A percentile compares a stretch with the other conserved stretches of the same genome.
Evolutionary conservation across 306 rosid genomes (phyloP).

Genomic region (Acacia acuminata): DNA sequence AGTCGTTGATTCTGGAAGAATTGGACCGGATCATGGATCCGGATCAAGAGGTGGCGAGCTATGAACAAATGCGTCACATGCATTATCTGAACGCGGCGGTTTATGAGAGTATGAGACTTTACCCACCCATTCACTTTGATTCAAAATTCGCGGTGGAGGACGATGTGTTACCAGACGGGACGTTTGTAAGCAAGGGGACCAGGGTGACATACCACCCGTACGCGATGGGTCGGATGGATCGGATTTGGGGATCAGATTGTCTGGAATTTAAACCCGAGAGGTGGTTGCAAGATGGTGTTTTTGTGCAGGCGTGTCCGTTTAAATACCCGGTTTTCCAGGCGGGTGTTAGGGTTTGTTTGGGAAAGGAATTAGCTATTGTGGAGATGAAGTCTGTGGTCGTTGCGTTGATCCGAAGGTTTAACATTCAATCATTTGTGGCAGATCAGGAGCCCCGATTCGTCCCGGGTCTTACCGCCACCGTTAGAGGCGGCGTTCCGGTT

Average conservation of each 20-base stretch:
- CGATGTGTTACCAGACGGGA: slow-evolving; percentile 85
- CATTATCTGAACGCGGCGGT: slow-evolving; percentile 71
- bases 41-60: slow-evolving; percentile 29
- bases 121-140: slow-evolving; percentile 85
- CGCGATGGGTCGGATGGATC: slow-evolving; percentile 94
- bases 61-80: slow-evolving; percentile 54
- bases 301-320: slow-evolving; percentile 48
- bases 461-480: slow-evolving; percentile 76
- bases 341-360: slow-evolving; percentile 85
- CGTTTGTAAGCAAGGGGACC: slow-evolving; percentile 61
- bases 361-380: slow-evolving; percentile 74
- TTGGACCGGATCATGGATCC: slow-evolving; percentile 48
- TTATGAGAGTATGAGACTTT: slow-evolving; percentile 78
- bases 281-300: slow-evolving; percentile 67
- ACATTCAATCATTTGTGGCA: slow-evolving; percentile 38
- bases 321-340: slow-evolving; percentile 90
- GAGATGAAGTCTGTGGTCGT: slow-evolving; percentile 62
- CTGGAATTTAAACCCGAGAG: slow-evolving; percentile 69
- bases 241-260: slow-evolving; percentile 76
- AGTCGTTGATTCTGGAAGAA: slow-evolving; percentile 49
- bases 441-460: slow-evolving; percentile 43
- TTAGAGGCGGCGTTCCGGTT: slow-evolving; percentile 75
- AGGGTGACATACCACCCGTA: slow-evolving; percentile 86
- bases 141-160: slow-evolving; percentile 73
- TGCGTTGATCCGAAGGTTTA: slow-evolving; percentile 50